Evolutionary conservation across 2,329 filamentous ascomycete species (phyloP).

Genomic region (Thelonectria blattea): DNA sequence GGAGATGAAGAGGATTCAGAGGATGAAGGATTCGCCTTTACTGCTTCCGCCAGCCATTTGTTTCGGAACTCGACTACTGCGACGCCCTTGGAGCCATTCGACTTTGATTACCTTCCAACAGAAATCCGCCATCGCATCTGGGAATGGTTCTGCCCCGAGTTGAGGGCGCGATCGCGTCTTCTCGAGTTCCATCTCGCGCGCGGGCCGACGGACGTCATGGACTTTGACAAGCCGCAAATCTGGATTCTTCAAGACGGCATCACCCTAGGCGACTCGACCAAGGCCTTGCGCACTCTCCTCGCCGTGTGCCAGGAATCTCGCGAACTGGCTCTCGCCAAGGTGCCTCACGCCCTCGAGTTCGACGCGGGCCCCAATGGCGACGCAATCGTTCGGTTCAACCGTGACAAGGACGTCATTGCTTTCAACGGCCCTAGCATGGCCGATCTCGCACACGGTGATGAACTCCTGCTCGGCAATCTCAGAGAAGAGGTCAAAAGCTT

Average conservation of each 20-base stretch:
- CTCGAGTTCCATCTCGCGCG: constrained; percentile 36
- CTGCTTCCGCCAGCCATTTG: too few relatives aligned
- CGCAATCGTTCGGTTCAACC: constrained; percentile 40
- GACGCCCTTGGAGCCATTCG: constrained; percentile 22
- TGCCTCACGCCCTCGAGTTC: constrained; percentile 43
- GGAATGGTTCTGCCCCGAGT: constrained; percentile 42
- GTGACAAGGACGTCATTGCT: constrained; percentile 41
- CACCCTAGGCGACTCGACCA: constrained; percentile 39
- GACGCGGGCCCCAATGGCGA: constrained; percentile 30
- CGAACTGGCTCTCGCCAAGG: constrained; percentile 37
- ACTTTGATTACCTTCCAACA: constrained; percentile 39
- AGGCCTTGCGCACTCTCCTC: constrained; percentile 39
- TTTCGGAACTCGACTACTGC: background rate
- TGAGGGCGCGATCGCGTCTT: constrained; percentile 36
- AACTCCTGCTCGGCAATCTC: constrained; percentile 37
- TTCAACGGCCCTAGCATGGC: constrained; percentile 23
- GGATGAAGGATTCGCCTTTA: background rate
- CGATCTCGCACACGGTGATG: background rate
- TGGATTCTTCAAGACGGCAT: constrained; percentile 33
- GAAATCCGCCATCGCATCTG: constrained; percentile 43
- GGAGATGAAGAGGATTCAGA: constrained; percentile 25
- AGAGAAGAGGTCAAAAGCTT: constrained; percentile 40
- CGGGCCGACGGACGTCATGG: constrained; percentile 16
- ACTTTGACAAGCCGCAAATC: background rate
- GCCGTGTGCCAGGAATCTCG: constrained; percentile 47